A percentile compares a stretch with the other conserved stretches of the same genome.
Evolutionary conservation across 2,329 filamentous ascomycete genomes (phyloP).

Genomic region (Fusarium circinatum): DNA sequence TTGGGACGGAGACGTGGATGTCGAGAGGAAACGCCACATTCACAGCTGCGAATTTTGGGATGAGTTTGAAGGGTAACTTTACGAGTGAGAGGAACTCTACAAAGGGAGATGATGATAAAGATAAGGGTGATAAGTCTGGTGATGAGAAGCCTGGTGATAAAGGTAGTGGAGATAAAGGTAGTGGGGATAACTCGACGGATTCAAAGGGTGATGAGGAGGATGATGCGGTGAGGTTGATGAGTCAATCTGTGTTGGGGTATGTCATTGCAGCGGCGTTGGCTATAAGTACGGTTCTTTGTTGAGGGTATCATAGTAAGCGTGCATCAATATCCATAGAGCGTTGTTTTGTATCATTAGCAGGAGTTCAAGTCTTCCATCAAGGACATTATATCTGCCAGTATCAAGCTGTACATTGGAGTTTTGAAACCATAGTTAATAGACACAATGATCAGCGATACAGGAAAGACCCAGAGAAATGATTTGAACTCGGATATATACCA

Average conservation of each 20-base stretch:
- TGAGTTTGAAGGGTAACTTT: constrained; percentile 25
- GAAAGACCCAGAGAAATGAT: background rate
- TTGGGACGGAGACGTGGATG: constrained; percentile 41
- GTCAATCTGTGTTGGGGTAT: constrained; percentile 14
- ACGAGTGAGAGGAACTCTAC: background rate
- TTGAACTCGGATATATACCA: rapidly evolving
- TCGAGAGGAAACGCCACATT: constrained; percentile 41
- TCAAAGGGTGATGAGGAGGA: constrained; percentile 28
- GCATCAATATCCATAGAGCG: background rate
- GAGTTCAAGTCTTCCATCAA: rapidly evolving
- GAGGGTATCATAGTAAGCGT: background rate
- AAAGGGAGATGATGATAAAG: background rate
- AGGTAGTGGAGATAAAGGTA: background rate
- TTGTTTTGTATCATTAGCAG: background rate
- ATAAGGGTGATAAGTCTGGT: background rate
- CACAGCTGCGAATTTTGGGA: constrained; percentile 40
- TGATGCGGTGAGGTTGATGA: background rate
- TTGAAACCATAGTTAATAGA: rapidly evolving
- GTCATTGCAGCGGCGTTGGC: constrained; percentile 13
- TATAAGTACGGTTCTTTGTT: constrained; percentile 1
- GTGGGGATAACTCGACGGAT: background rate
- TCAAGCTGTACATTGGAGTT: rapidly evolving
- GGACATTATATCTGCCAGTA: no score
- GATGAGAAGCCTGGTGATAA: background rate
- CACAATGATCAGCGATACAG: rapidly evolving